A percentile compares a stretch with the other conserved stretches of the same genome.
Conservation (phyloP, 768 basidiomycete species). For the Tubosaeta sp. region DNA sequence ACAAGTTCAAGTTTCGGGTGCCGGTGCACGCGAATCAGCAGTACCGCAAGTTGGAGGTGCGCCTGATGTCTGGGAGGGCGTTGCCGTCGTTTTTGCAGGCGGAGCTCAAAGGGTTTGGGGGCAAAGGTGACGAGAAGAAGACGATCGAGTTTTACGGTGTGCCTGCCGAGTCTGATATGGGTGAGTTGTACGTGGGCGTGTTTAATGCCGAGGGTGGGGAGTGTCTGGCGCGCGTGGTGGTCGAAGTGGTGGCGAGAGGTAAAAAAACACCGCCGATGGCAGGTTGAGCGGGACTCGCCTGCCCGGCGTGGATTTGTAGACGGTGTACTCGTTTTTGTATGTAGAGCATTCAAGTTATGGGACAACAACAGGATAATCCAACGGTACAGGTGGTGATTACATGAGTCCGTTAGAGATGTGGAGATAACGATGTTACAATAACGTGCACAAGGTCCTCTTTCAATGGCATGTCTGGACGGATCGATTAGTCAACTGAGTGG, state of each 20-base stretch:
- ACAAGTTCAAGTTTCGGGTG: slow-evolving; percentile 57
- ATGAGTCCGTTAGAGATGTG: slow-evolving; percentile 15
- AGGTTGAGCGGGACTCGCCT: slow-evolving; percentile 25
- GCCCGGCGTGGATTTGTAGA: slow-evolving; percentile 1
- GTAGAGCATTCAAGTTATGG: slow-evolving; percentile 8
- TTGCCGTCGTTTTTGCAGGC: slow-evolving; percentile 55
- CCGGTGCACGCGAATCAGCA: slow-evolving; percentile 32
- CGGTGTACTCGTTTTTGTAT: slow-evolving; percentile 20
- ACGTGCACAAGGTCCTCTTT: slow-evolving; percentile 16
- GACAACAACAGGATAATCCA: slow-evolving; percentile 6
- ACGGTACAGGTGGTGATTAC: slow-evolving; percentile 26
- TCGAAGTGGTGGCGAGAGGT: slow-evolving; percentile 48
- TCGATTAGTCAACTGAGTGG: background rate
- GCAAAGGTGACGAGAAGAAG: slow-evolving; percentile 39
- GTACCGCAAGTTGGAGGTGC: slow-evolving; percentile 42
- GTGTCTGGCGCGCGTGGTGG: slow-evolving; percentile 50
- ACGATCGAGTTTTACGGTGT: slow-evolving; percentile 55
- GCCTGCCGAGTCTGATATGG: slow-evolving; percentile 47
- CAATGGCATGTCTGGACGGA: slow-evolving; percentile 8
- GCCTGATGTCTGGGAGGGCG: slow-evolving; percentile 46
- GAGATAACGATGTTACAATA: slow-evolving; percentile 23
- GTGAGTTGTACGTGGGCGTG: slow-evolving; percentile 52
- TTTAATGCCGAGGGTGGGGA: slow-evolving; percentile 46
- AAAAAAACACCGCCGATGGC: slow-evolving; percentile 23
- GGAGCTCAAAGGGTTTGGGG: slow-evolving; percentile 38